Base-by-base conservation (phyloP, 306 rosid species). In the Cercis canadensis region DNA sequence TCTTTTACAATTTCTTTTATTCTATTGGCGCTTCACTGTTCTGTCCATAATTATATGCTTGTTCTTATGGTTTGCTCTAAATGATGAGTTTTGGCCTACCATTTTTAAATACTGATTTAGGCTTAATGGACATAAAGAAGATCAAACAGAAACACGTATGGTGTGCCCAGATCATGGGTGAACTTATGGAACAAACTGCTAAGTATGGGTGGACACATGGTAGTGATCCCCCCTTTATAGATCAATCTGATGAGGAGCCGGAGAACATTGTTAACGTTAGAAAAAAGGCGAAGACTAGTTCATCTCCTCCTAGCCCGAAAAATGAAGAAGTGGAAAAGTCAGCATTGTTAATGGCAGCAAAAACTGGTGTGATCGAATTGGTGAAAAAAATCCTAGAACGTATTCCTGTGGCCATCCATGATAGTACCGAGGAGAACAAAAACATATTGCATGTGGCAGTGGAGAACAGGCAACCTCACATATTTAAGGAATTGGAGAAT, bases 371-470 rank as follows among this genome's bases (percentile, higher is more conserved):
- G 5, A 54, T 59, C 11, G 79, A 83, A 58, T 57, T 83, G 56
- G 80, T 83, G 73, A 5, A 17, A 2, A 53, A 52, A 47, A 79
- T 72, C 3, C 31, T 72, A 6, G 0, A 2, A 0, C 4, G 1
- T 11, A 45, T 57, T 43, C 87, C 84, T 4, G 62, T 62, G 63
- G 77, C 76, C 0, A 62, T 83, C 4, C 74, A 76, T n/a, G 75
- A 72, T 19, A 54, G 47, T 0, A 73, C 79, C 70, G 11, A 63
- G 12, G 15, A 63, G 11, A 72, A 78, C 32, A 65, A 65, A 37
- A 84, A 83, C 15, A 65, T 79, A 17, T 46, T 83, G 45, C 75
- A 50, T 10, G 73, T 63, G 68, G 78, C 79, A 36, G 83, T 70
- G 62, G 36, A 21, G 18, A 53, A 62, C 11, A 32, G 79, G 10